A percentile compares a stretch with the other conserved stretches of the same genome.
phyloP scores from a whole-genome alignment of 176 grass and related monocot genomes.

The Pontederia paniculata region DNA sequence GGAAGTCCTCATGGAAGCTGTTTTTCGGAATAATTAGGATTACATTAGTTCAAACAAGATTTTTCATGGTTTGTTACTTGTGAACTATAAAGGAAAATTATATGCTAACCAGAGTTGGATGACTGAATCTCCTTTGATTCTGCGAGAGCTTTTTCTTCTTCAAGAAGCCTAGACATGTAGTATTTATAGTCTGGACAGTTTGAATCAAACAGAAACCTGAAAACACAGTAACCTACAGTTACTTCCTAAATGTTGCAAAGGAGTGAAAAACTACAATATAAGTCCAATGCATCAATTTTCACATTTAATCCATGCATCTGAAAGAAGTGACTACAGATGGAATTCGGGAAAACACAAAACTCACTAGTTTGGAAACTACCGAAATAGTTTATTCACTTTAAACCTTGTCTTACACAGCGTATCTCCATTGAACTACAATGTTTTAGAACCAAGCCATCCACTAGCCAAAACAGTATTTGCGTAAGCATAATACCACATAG shows the following conservation, averaged over 20 bases:
- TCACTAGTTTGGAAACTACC: too few species aligned
- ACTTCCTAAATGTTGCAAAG: neutral
- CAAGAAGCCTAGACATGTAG: conserved; percentile 58
- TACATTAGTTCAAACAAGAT: too few species aligned
- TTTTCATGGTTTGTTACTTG: neutral
- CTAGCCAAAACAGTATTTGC: too few species aligned
- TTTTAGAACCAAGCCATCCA: too few species aligned
- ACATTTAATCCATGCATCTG: too few species aligned
- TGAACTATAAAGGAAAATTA: neutral
- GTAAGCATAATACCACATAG: too few species aligned
- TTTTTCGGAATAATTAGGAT: too few species aligned
- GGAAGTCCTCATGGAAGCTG: neutral
- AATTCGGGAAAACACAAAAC: too few species aligned
- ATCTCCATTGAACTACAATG: too few species aligned
- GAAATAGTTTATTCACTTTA: too few species aligned
- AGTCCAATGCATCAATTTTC: neutral
- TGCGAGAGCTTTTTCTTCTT: conserved; percentile 65
- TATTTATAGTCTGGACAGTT: conserved; percentile 83
- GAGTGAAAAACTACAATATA: neutral
- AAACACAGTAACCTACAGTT: conserved; percentile 13
- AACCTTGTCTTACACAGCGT: too few species aligned
- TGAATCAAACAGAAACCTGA: conserved; percentile 93
- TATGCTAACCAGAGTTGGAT: conserved; percentile 43
- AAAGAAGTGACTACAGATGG: too few species aligned
- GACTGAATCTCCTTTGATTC: conserved; percentile 42